phyloP scores from a whole-genome alignment of 208 protist genomes.

The Angomonas desouzai region DNA sequence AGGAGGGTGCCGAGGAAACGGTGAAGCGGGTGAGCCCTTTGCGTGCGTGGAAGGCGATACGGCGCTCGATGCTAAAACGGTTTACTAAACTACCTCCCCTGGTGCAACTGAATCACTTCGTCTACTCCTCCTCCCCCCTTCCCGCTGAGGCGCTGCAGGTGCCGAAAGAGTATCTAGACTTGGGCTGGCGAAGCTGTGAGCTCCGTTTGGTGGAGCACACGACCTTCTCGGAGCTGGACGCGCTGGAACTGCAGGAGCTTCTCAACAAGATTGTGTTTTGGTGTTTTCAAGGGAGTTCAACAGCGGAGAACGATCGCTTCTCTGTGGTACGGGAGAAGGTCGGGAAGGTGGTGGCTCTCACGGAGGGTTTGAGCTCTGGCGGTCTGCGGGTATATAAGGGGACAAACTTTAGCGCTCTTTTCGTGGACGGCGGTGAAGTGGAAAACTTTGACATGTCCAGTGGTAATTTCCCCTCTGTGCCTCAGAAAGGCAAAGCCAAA shows the following conservation, averaged over 20 bases:
- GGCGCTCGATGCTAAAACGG: constrained; percentile 36
- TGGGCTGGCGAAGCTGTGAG: constrained; percentile 66
- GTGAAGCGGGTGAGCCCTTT: constrained; percentile 35
- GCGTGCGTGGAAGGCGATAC: constrained; percentile 43
- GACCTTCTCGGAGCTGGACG: constrained; percentile 31
- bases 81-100: constrained; percentile 44
- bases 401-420: constrained; percentile 52
- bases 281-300: constrained; percentile 17
- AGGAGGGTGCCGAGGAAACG: constrained; percentile 7
- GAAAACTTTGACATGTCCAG: constrained; percentile 3
- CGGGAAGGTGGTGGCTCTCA: constrained; percentile 66
- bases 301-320: constrained; percentile 2
- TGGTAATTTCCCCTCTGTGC: background rate
- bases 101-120: constrained; percentile 42
- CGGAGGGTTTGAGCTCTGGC: constrained; percentile 32
- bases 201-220: constrained; percentile 35
- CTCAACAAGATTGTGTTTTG: constrained; percentile 71
- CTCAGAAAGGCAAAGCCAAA: background rate
- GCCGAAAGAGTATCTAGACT: constrained; percentile 49
- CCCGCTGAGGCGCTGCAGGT: constrained; percentile 49
- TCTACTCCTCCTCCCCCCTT: constrained; percentile 62
- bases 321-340: constrained; percentile 51
- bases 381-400: constrained; percentile 77
- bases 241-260: constrained; percentile 54
- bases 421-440: constrained; percentile 40